These are phyloP conservation scores for Lodderomyces orthopsilosis DNA, from an alignment of 1,139 yeast species.

Conservation along the genomic window DNA sequence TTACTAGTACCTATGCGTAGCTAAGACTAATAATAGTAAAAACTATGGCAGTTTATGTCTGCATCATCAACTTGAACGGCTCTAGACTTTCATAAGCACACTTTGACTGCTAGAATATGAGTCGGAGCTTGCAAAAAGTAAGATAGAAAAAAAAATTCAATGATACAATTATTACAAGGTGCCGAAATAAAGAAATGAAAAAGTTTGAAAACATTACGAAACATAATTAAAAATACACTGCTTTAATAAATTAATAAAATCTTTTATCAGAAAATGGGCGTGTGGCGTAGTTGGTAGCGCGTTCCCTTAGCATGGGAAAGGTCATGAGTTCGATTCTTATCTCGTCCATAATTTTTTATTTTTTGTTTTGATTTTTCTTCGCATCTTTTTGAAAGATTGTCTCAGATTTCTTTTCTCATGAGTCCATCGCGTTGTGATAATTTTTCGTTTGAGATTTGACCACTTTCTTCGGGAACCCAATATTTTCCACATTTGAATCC, in stretches of 20 bases:
- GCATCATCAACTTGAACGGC: no score
- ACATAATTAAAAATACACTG: background rate
- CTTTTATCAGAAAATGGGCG: slow-evolving; percentile 36
- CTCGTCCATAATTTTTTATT: slow-evolving; percentile 48
- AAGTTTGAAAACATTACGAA: no score
- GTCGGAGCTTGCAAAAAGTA: no score
- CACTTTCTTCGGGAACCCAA: background rate
- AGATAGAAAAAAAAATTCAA: no score
- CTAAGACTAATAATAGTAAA: no score
- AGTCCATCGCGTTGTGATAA: background rate
- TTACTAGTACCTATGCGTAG: no score
- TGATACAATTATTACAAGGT: no score
- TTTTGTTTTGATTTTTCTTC: slow-evolving; percentile 3
- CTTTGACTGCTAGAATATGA: no score
- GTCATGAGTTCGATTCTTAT: slow-evolving; percentile 68
- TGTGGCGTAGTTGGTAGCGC: slow-evolving; percentile 75
- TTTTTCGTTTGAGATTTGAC: no score
- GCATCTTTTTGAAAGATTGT: background rate
- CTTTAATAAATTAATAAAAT: background rate
- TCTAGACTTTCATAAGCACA: no score
- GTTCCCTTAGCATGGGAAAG: slow-evolving; percentile 66
- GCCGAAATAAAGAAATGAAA: no score
- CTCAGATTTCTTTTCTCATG: slow-evolving; percentile 15
- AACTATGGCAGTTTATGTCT: no score
- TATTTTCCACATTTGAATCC: background rate